Evolutionary conservation across 345 rosid genomes (phyloP).

Genomic region (Firmiana major): DNA sequence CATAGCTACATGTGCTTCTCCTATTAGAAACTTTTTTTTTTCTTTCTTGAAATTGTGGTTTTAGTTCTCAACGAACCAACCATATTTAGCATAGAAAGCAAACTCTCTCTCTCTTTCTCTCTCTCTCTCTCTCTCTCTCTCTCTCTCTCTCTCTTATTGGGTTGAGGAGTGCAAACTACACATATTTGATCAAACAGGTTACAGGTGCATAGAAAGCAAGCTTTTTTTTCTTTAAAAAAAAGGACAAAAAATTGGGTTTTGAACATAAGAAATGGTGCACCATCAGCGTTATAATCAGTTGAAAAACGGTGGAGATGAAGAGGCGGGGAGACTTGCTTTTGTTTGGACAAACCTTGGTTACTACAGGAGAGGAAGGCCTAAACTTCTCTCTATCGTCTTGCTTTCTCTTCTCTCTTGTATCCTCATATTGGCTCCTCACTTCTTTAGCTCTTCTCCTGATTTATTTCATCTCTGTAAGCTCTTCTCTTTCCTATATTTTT

Average conservation of each 20-base stretch:
- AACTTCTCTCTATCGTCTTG: conserved; percentile 52
- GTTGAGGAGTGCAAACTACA: neutral
- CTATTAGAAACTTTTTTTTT: neutral
- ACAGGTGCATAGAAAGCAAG: neutral
- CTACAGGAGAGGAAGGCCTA: conserved; percentile 52
- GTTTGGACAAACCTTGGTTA: conserved; percentile 30
- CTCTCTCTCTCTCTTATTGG: neutral
- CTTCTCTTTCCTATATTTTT: neutral
- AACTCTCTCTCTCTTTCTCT: neutral
- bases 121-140: neutral
- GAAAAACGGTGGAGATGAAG: conserved; percentile 47
- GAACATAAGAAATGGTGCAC: conserved; percentile 32
- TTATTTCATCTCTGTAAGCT: conserved; percentile 55
- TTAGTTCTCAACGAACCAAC: neutral
- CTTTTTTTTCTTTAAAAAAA: neutral
- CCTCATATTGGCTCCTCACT: conserved; percentile 50
- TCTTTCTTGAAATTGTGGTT: neutral
- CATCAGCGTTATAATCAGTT: conserved; percentile 43
- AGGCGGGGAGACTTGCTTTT: conserved; percentile 22
- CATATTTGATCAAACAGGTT: conserved; percentile 4
- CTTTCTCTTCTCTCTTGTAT: conserved; percentile 60
- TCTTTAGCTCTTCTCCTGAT: conserved; percentile 44
- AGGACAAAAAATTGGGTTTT: neutral
- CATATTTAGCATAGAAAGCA: neutral
- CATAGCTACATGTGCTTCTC: neutral